phyloP scores from a whole-genome alignment of 78 protist genomes.

The Dictyostelium firmibasis region DNA sequence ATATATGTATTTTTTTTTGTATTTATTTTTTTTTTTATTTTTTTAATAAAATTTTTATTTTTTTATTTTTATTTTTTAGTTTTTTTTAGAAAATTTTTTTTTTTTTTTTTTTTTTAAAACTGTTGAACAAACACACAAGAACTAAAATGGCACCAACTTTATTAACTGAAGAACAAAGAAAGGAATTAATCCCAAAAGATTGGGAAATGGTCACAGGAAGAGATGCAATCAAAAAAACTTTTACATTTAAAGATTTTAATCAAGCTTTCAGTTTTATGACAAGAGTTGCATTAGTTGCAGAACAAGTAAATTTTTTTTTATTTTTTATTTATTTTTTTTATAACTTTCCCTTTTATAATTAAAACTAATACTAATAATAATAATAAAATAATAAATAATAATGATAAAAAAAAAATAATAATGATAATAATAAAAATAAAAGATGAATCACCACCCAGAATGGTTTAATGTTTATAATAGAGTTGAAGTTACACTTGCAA shows the following conservation, averaged over 20 bases:
- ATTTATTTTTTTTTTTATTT: too few species aligned
- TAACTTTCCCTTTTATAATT: too few species aligned
- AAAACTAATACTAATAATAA: too few species aligned
- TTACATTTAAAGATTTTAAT: slow-evolving; percentile 85
- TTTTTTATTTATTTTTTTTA: background rate
- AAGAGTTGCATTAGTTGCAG: slow-evolving; percentile 85
- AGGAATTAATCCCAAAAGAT: slow-evolving; percentile 21
- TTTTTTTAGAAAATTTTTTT: background rate
- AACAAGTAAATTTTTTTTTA: slow-evolving; percentile 27
- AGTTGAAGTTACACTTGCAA: slow-evolving; percentile 89
- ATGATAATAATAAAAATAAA: too few species aligned
- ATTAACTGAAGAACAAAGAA: slow-evolving; percentile 65
- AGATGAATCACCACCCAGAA: slow-evolving; percentile 95
- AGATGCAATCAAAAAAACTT: slow-evolving; percentile 88
- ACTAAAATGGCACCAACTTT: slow-evolving; percentile 34
- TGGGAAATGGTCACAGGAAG: slow-evolving; percentile 85
- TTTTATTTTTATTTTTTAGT: background rate
- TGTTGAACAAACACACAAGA: background rate
- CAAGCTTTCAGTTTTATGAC: slow-evolving; percentile 92
- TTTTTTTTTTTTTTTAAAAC: too few species aligned
- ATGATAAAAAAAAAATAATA: too few species aligned
- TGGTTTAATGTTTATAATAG: slow-evolving; percentile 96
- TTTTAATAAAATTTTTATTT: background rate
- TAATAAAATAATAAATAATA: too few species aligned
- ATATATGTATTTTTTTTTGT: too few species aligned